Conservation (phyloP, 352 stramenopile genomes). For the Albugo laibachii region DNA sequence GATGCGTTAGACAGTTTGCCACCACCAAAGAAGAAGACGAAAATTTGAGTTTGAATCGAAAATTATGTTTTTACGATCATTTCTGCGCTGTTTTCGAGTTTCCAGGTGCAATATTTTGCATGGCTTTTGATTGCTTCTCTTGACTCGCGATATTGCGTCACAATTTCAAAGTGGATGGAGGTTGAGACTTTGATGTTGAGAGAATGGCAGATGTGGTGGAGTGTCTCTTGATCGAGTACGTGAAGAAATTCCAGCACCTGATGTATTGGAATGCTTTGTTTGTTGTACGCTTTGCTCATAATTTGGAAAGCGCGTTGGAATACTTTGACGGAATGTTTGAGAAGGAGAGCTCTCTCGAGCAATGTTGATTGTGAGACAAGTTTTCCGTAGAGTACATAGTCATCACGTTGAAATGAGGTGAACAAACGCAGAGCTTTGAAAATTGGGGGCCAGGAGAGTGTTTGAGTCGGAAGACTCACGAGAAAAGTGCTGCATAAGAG, state of each 20-base stretch:
- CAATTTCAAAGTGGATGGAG: not conserved
- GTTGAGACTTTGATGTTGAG: conserved; percentile 20
- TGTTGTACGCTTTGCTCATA: conserved; percentile 43
- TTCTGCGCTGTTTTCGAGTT: too few relatives aligned
- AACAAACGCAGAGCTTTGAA: conserved; percentile 24
- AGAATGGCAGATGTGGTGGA: conserved; percentile 14
- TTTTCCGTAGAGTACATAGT: conserved; percentile 16
- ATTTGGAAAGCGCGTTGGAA: conserved; percentile 16
- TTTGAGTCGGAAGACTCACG: conserved; percentile 2
- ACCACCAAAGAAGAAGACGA: conserved; percentile 73
- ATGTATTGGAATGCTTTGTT: conserved; percentile 22
- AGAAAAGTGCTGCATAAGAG: conserved; percentile 5
- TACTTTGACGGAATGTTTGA: conserved; percentile 20
- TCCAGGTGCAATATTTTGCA: too few relatives aligned
- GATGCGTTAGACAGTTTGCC: conserved; percentile 57
- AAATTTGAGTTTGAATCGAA: conserved; percentile 18
- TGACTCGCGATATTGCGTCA: too few relatives aligned
- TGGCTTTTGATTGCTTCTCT: too few relatives aligned
- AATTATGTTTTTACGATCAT: too few relatives aligned
- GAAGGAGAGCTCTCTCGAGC: conserved; percentile 18
- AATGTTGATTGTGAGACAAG: conserved; percentile 13
- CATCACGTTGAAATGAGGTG: conserved; percentile 25
- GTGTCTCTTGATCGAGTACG: conserved; percentile 8
- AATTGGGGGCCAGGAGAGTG: conserved; percentile 10
- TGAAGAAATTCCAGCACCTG: conserved; percentile 17